Percentiles rank a stretch among this genome's conserved stretches.
These are phyloP conservation scores for Jacaranda copaia DNA, from an alignment of 257 asterid genomes.

Conservation along the genomic window DNA sequence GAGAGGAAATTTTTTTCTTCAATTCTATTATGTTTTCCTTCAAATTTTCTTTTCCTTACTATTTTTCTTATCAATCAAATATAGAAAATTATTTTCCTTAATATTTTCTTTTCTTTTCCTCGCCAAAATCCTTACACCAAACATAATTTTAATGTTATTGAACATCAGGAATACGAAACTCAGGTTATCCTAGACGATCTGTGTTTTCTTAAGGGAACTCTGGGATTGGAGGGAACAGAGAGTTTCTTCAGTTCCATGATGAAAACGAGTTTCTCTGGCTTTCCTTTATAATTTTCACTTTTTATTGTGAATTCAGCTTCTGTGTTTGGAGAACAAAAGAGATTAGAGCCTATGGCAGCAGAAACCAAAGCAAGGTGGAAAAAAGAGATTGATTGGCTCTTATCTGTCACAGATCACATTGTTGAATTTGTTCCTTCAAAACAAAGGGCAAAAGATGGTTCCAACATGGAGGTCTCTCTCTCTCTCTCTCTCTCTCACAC, in stretches of 20 bases:
- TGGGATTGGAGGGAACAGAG: too few relatives aligned
- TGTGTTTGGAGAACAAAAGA: conserved; percentile 85
- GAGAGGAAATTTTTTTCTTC: too few relatives aligned
- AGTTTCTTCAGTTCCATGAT: neutral
- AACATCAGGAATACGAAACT: too few relatives aligned
- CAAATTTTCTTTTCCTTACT: too few relatives aligned
- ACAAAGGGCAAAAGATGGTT: conserved; percentile 77
- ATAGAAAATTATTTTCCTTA: too few relatives aligned
- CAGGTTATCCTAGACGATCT: too few relatives aligned
- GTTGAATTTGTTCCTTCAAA: conserved; percentile 91
- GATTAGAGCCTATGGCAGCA: conserved; percentile 86
- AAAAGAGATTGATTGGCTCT: conserved; percentile 91
- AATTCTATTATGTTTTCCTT: too few relatives aligned
- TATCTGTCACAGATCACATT: conserved; percentile 89
- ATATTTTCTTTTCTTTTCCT: too few relatives aligned
- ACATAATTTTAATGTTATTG: too few relatives aligned
- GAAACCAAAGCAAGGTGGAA: conserved; percentile 81
- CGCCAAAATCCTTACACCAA: too few relatives aligned
- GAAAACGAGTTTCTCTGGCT: neutral
- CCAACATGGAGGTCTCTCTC: conserved; percentile 67
- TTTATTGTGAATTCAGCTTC: conserved; percentile 63
- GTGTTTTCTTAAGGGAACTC: too few relatives aligned
- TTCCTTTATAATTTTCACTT: neutral
- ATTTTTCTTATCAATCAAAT: too few relatives aligned
- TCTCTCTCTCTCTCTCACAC: conserved; percentile 25